Percentiles rank a stretch among this genome's conserved stretches.
These are phyloP conservation scores for Selaginella moellendorffii DNA, from an alignment of 75 land plant genomes.

Conservation along the genomic window DNA sequence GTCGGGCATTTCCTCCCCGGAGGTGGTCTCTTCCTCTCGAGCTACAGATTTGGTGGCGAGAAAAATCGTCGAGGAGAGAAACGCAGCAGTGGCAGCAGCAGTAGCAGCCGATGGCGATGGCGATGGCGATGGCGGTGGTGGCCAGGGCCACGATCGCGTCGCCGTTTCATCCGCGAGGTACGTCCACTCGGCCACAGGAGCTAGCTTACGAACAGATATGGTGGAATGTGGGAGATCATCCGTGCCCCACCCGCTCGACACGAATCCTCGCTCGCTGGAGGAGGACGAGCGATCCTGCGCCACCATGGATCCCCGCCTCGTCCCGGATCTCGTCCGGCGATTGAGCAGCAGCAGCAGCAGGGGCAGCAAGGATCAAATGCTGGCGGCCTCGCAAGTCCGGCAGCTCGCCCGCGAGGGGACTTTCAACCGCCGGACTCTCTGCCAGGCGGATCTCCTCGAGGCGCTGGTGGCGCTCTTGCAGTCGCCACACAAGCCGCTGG, in stretches of 20 bases:
- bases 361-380: too few species aligned
- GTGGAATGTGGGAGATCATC: not conserved
- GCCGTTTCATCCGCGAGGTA: not conserved
- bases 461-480: conserved; percentile 33
- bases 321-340: not conserved
- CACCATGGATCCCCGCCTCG: not conserved
- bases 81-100: too few species aligned
- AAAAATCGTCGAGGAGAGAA: not conserved
- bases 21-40: conserved; percentile 16
- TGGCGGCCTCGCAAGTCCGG: conserved; percentile 17
- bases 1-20: conserved; percentile 17
- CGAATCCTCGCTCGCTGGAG: conserved; percentile 20
- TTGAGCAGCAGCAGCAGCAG: not conserved
- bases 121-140: not conserved
- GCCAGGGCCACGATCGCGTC: too few species aligned
- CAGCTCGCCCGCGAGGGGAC: conserved; percentile 30
- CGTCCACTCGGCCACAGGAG: conserved; percentile 11
- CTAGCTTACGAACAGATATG: conserved; percentile 3
- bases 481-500: conserved; percentile 33
- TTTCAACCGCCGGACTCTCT: conserved; percentile 29
- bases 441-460: conserved; percentile 34
- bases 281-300: too few species aligned
- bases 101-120: not conserved
- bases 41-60: conserved; percentile 19
- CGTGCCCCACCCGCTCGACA: conserved; percentile 14